Base-by-base conservation (phyloP, 331 rosid species). In the Rosa hybrid region DNA sequence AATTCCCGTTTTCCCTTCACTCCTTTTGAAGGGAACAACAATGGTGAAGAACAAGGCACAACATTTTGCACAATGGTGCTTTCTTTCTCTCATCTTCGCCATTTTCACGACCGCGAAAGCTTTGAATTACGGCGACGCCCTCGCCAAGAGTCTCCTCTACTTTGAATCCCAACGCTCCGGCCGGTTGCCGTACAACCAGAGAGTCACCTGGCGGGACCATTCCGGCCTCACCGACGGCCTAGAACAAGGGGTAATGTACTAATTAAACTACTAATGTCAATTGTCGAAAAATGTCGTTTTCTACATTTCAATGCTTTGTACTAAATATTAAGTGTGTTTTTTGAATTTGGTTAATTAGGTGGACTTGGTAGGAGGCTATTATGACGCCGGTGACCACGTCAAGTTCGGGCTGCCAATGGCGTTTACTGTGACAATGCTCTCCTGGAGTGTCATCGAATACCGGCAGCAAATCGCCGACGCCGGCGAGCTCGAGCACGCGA, bases 301-400 rank as follows among this genome's bases (percentile, higher is more conserved):
- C 9, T 1, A 4, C 1, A 69, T n/a, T 21, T 39, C 38, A 41
- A 4, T 38, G 5, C 3, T 67, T 67, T 0, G 42, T 59, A 46
- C 80, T 12, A 39, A 81, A 57, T 48, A 13, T 14, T 39, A 34
- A 68, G 49, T 16, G 48, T n/a, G 73, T 54, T 54, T n/a, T 21
- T 5, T 30, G 23, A 21, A 18, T 4, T 44, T 34, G 9, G 30
- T 46, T 8, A 3, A 23, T 60, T 72, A 95, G 98, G 98, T 89
- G 68, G 98, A 95, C 82, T 86, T 95, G 91, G 97, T 95, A 0
- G 98, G 98, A 86, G 98, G 98, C 50, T 95, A 95, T 53, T 92
- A 95, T 74, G 98, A 95, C 77, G 98, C 98, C 14, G 98, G 98
- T 11, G 98, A 95, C 84, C 98, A 95, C n/a, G 98, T 95, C n/a